Percentiles rank a stretch among this genome's conserved stretches.
phyloP scores from a whole-genome alignment of 352 stramenopile genomes.

The Phytophthora quininea region DNA sequence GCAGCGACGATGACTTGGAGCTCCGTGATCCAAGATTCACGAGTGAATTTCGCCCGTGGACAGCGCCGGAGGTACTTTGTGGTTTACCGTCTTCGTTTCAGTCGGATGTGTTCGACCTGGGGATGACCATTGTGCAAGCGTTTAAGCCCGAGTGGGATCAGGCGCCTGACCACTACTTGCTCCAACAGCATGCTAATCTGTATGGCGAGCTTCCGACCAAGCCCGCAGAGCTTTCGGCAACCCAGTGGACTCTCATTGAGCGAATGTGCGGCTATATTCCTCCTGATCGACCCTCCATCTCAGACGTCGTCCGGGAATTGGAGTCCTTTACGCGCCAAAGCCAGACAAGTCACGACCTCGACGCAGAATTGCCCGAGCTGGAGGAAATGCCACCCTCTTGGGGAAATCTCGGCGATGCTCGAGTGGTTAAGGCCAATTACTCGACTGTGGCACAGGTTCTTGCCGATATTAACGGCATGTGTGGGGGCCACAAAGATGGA shows the following conservation, averaged over 20 bases:
- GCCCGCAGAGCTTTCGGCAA: background rate
- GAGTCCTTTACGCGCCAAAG: conserved; percentile 1
- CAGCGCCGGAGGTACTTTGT: conserved; percentile 6
- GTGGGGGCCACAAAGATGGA: background rate
- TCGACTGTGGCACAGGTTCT: conserved; percentile 1
- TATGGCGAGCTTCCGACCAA: conserved; percentile 4
- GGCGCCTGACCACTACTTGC: background rate
- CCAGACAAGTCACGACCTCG: background rate
- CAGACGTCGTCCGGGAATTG: conserved; percentile 16
- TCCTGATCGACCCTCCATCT: background rate
- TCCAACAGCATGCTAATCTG: conserved; percentile 1
- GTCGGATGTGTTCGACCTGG: conserved; percentile 19
- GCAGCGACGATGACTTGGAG: background rate
- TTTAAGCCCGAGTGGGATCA: background rate
- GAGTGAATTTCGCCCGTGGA: background rate
- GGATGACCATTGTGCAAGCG: conserved; percentile 1
- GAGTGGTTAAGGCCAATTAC: background rate
- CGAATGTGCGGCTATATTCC: conserved; percentile 16
- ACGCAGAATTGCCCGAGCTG: background rate
- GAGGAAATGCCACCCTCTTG: background rate
- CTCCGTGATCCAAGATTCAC: background rate
- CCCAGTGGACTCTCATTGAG: conserved; percentile 8
- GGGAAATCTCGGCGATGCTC: background rate
- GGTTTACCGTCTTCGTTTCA: conserved; percentile 15
- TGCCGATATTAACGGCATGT: conserved; percentile 7